These are phyloP conservation scores for Floccularia luteovirens DNA, from an alignment of 768 basidiomycete genomes.

Conservation along the genomic window DNA sequence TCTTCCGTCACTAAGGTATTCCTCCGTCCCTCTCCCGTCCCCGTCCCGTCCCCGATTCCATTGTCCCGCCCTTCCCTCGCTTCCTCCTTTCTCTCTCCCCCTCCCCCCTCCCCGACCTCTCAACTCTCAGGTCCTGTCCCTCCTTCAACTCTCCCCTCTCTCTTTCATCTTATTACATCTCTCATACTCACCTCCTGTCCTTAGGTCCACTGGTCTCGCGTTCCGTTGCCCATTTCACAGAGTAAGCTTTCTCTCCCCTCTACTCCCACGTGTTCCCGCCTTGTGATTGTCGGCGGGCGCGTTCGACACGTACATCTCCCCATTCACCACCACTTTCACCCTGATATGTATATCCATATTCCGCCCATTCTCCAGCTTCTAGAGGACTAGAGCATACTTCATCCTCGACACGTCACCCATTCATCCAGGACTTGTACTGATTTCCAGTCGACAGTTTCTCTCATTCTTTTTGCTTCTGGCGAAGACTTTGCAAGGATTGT, in stretches of 20 bases:
- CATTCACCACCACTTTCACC: background rate
- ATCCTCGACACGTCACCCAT: too few species aligned
- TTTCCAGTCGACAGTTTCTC: too few species aligned
- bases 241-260: background rate
- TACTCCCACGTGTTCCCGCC: background rate
- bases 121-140: constrained; percentile 5
- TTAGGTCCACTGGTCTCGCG: background rate
- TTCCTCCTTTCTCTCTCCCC: constrained; percentile 4
- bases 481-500: too few species aligned
- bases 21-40: background rate
- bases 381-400: too few species aligned
- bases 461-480: too few species aligned
- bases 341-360: background rate
- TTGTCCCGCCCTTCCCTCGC: constrained; percentile 2
- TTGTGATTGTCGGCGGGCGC: background rate
- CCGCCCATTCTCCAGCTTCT: background rate
- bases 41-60: background rate
- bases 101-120: constrained; percentile 5
- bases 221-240: background rate
- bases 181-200: constrained; percentile 1
- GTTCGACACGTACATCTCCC: background rate
- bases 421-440: too few species aligned
- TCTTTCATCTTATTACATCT: constrained; percentile 4
- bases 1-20: background rate
- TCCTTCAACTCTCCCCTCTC: constrained; percentile 2